Conservation (phyloP, 163 green algal species). For the Prototheca cutis region DNA sequence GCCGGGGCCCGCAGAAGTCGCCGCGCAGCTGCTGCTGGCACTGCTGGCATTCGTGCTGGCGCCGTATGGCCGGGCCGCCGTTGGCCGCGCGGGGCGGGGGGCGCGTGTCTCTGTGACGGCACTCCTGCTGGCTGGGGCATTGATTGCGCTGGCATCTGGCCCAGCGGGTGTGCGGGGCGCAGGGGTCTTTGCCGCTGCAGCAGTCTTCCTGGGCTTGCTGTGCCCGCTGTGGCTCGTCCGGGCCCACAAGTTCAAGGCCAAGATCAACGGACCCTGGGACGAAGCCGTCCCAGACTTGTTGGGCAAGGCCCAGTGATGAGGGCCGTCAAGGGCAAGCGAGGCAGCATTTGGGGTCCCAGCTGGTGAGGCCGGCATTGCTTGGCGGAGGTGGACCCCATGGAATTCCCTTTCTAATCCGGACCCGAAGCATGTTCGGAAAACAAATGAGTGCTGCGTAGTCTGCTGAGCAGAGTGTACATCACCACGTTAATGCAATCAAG, state of each 20-base stretch:
- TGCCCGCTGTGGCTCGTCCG: constrained; percentile 63
- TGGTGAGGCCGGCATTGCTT: too few species aligned
- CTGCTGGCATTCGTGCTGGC: constrained; percentile 15
- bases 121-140: constrained; percentile 16
- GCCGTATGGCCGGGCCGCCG: constrained; percentile 6
- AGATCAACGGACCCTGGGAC: constrained; percentile 84
- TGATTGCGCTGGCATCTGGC: too few species aligned
- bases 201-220: constrained; percentile 35
- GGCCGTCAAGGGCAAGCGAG: not conserved
- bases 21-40: constrained; percentile 13
- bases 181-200: constrained; percentile 10
- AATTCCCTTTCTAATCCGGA: too few species aligned
- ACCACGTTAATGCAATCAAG: too few species aligned
- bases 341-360: too few species aligned
- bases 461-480: too few species aligned
- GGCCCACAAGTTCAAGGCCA: constrained; percentile 73
- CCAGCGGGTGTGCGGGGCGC: too few species aligned
- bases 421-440: too few species aligned
- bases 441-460: too few species aligned
- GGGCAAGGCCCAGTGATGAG: not conserved
- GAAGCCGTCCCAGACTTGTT: constrained; percentile 61
- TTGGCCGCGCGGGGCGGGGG: not conserved
- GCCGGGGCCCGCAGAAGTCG: constrained; percentile 3
- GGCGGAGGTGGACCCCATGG: too few species aligned
- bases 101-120: constrained; percentile 34